These are phyloP conservation scores for Dactylellina drechsleri DNA, from an alignment of 2,329 filamentous ascomycete species.

Conservation along the genomic window DNA sequence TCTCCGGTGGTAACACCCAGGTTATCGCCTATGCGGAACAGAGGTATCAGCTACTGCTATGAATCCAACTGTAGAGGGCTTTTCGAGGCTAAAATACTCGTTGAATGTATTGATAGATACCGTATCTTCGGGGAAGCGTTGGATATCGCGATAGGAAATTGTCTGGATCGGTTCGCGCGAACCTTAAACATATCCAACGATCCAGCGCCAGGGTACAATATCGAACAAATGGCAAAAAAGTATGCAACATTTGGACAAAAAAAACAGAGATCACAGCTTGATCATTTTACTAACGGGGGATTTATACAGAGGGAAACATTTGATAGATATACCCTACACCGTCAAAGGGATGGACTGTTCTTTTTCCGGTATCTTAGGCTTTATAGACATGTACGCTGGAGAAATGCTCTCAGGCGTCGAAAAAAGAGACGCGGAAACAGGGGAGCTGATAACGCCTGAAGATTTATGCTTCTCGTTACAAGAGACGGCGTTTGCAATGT, in stretches of 20 bases:
- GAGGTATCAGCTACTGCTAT: slow-evolving; percentile 62
- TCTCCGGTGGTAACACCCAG: slow-evolving; percentile 95
- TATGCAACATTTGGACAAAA: background rate
- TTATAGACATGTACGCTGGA: slow-evolving; percentile 80
- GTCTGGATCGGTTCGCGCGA: slow-evolving; percentile 92
- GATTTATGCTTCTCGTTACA: slow-evolving; percentile 95
- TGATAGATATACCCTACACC: slow-evolving; percentile 91
- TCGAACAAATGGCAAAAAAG: slow-evolving; percentile 88
- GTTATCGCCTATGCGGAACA: slow-evolving; percentile 96
- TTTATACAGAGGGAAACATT: slow-evolving; percentile 65
- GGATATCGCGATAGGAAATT: slow-evolving; percentile 97
- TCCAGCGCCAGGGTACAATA: slow-evolving; percentile 96
- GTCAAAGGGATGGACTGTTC: slow-evolving; percentile 99
- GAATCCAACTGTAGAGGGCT: too few species aligned
- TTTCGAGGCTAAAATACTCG: background rate
- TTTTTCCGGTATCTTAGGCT: slow-evolving; percentile 89
- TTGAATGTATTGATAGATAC: slow-evolving; percentile 66
- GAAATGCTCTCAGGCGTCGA: slow-evolving; percentile 68
- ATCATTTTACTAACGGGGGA: background rate
- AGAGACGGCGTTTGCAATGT: slow-evolving; percentile 95
- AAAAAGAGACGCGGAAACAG: slow-evolving; percentile 46
- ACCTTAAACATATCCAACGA: slow-evolving; percentile 93
- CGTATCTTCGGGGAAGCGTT: slow-evolving; percentile 98
- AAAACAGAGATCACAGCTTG: background rate
- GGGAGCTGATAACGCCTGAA: slow-evolving; percentile 74